Base-by-base conservation (phyloP, 2,329 filamentous ascomycete genomes). In the Alternaria dauci region DNA sequence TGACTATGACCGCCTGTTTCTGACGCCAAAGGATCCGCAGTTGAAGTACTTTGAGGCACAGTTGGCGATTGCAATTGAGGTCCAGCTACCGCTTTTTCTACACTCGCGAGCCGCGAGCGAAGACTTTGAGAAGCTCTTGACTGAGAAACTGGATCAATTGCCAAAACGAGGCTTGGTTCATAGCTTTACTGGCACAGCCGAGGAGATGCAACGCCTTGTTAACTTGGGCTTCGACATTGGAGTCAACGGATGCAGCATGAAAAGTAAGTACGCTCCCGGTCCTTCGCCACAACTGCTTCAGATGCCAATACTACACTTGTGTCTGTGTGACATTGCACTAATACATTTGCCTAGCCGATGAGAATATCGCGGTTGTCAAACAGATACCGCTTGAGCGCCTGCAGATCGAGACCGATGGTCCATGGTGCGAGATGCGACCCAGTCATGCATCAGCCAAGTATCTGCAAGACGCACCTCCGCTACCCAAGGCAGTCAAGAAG, bases 221-320 rank as follows among this genome's bases (percentile, higher is more conserved):
- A 88, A 88, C 2, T 78, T 96, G 46, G 94, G 94, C 0, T 86
- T 97, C 55, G 90, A 97, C 79, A 89, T 99, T 62, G 94, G 95
- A n/a, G 88, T 97, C 62, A 99, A 99, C 75, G 95, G 95, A 5
- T 99, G 95, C 79, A 96, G 92, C 72, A 87, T 99, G 83, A 99
- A 98, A 84, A 98, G 74, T 77, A 53, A 57, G 71, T 28, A 14
- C 16, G 20, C 20, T 23, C 20, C 20, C 4, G 20, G 20, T 20
- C 18, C 12, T 16, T 43, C 3, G 11, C 18, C 7, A 28, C 26
- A 36, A 26, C 58, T 68, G 50, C 65, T 39, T 1, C 46, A 9
- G 26, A 41, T 46, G 14, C 26, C 25, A 20, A 39, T 25, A 30
- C 18, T 38, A 8, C 16, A 9, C 39, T 7, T 3, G 7, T 8